These are phyloP conservation scores for Takashimella tepidaria DNA, from an alignment of 1,284 basidiomycete species.

Conservation along the genomic window DNA sequence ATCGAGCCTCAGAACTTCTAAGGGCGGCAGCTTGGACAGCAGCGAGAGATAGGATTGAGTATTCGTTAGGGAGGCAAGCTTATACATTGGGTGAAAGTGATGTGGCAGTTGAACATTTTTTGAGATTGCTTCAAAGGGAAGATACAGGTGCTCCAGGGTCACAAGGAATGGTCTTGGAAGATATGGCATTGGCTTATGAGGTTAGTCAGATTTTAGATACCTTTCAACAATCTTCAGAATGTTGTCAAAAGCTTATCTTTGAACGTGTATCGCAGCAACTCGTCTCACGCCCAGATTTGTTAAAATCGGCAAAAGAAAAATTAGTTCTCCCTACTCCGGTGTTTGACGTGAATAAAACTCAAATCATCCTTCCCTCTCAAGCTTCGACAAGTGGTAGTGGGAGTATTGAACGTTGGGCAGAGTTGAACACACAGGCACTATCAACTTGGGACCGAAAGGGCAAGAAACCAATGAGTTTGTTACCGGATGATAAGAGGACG, in stretches of 20 bases:
- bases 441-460: conserved; percentile 39
- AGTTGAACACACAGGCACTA: conserved; percentile 31
- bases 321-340: conserved; percentile 37
- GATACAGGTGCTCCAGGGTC: conserved; percentile 34
- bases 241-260: no score
- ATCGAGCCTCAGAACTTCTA: conserved; percentile 44
- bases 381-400: conserved; percentile 13
- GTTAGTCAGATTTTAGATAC: conserved; percentile 13
- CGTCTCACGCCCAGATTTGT: conserved; percentile 27
- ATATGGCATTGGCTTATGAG: conserved; percentile 51
- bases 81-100: conserved; percentile 51
- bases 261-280: no score
- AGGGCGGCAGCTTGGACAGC: conserved; percentile 47
- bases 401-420: conserved; percentile 17
- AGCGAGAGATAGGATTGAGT: conserved; percentile 50
- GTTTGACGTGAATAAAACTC: conserved; percentile 33
- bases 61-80: conserved; percentile 52
- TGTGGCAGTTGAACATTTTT: conserved; percentile 50
- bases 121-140: conserved; percentile 42
- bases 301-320: conserved; percentile 22
- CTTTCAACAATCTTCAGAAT: no score
- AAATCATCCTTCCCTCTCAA: conserved; percentile 23
- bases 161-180: conserved; percentile 49
- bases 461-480: conserved; percentile 32
- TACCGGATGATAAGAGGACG: conserved; percentile 23